Evolutionary conservation across 2,329 filamentous ascomycete genomes (phyloP).

Genomic region (Cadophora malorum): DNA sequence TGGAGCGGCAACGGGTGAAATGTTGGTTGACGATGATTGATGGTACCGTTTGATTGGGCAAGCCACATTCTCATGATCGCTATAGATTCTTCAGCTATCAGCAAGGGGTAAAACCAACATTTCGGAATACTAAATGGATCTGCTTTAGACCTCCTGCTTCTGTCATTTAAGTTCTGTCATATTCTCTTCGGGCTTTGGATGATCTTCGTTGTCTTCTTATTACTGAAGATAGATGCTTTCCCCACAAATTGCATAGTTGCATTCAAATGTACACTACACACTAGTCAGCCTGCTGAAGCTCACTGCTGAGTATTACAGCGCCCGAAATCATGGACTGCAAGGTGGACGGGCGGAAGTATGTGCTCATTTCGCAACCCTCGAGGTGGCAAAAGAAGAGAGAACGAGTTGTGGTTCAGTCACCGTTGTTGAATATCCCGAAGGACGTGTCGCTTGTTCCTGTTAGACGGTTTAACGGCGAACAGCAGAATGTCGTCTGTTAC

Average conservation of each 20-base stretch:
- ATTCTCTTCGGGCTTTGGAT: neutral
- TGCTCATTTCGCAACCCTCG: constrained; percentile 34
- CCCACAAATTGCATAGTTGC: neutral
- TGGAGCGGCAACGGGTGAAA: neutral
- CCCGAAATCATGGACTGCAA: constrained; percentile 23
- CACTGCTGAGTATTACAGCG: neutral
- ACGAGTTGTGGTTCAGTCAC: constrained; percentile 38
- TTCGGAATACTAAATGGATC: neutral
- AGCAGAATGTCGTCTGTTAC: constrained; percentile 37
- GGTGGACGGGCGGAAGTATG: constrained; percentile 35
- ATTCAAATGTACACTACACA: neutral
- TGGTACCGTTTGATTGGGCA: neutral
- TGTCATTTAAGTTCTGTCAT: neutral
- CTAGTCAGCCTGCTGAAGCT: too few species aligned
- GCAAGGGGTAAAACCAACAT: constrained; percentile 9
- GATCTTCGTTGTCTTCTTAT: constrained; percentile 3
- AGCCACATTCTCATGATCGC: constrained; percentile 3
- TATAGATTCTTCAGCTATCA: neutral
- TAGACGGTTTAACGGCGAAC: constrained; percentile 30
- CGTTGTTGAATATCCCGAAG: constrained; percentile 30
- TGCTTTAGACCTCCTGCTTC: neutral
- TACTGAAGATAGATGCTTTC: neutral
- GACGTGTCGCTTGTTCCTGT: constrained; percentile 31
- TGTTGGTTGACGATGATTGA: neutral
- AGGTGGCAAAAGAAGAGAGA: constrained; percentile 32